phyloP scores from a whole-genome alignment of 306 rosid species.

The Trifolium fragiferum region DNA sequence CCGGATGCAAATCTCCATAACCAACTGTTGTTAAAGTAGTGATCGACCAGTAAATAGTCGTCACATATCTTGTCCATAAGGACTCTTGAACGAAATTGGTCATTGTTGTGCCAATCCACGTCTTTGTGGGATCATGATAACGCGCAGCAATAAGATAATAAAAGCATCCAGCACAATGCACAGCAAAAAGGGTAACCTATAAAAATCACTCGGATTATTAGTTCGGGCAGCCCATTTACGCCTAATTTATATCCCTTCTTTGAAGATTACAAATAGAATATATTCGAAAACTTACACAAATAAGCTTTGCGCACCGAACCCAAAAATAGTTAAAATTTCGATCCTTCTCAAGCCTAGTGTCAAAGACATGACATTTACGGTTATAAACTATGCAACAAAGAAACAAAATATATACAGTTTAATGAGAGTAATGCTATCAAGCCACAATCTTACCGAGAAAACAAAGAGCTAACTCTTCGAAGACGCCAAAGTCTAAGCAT shows the following conservation, averaged over 20 bases:
- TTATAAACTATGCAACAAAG: conserved; percentile 14
- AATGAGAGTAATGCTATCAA: neutral
- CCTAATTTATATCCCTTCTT: neutral
- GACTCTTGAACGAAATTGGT: conserved; percentile 53
- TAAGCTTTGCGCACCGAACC: conserved; percentile 92
- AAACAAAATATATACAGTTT: neutral
- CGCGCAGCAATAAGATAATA: conserved; percentile 87
- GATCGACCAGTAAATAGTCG: conserved; percentile 88
- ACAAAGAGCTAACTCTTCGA: conserved; percentile 85
- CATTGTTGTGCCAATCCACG: conserved; percentile 76
- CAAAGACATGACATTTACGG: conserved; percentile 7
- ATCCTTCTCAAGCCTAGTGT: conserved; percentile 86
- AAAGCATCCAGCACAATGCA: conserved; percentile 88
- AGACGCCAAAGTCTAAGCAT: conserved; percentile 99
- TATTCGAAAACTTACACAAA: conserved; percentile 63
- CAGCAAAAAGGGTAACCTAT: conserved; percentile 92
- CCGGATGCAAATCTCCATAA: conserved; percentile 92
- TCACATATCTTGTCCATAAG: conserved; percentile 79
- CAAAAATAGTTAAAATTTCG: conserved; percentile 80
- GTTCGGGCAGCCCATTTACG: neutral
- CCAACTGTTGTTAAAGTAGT: conserved; percentile 93
- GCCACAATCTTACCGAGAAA: conserved; percentile 61
- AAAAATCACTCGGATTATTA: conserved; percentile 31
- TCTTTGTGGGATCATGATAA: conserved; percentile 63
- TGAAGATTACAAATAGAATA: neutral